Evolutionary conservation across 495 filamentous ascomycete genomes (phyloP).

Genomic region (Aspergillus kassunensis): DNA sequence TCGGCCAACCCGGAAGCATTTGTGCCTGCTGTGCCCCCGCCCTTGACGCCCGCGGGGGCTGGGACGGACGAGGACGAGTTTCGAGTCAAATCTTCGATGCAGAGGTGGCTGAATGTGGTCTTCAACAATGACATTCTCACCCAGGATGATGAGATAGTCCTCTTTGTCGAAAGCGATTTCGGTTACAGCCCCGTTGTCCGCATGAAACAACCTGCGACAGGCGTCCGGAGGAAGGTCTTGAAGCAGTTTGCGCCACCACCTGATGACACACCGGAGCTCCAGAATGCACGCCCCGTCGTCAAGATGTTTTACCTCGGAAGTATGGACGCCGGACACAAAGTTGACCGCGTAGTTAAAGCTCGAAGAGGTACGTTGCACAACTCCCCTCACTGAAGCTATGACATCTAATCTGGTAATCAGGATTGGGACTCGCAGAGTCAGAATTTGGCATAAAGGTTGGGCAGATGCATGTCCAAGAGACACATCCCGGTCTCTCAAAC

Average conservation of each 20-base stretch:
- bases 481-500: constrained; percentile 76
- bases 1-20: constrained; percentile 94
- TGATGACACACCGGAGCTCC: constrained; percentile 93
- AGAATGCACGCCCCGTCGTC: constrained; percentile 81
- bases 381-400: background rate
- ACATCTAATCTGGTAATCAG: constrained; percentile 41
- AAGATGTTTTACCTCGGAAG: constrained; percentile 94
- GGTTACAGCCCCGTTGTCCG: constrained; percentile 94
- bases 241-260: constrained; percentile 99
- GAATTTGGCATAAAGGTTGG: constrained; percentile 89
- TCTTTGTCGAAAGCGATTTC: constrained; percentile 97
- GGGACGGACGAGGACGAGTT: constrained; percentile 96
- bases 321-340: constrained; percentile 93
- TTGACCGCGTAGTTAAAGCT: constrained; percentile 89
- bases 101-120: constrained; percentile 91
- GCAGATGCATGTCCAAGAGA: constrained; percentile 81
- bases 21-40: constrained; percentile 93
- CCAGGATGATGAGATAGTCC: constrained; percentile 90
- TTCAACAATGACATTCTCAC: constrained; percentile 90
- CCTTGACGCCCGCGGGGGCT: constrained; percentile 86
- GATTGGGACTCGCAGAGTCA: constrained; percentile 85
- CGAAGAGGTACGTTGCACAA: constrained; percentile 65
- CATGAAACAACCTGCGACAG: constrained; percentile 95
- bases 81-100: constrained; percentile 81
- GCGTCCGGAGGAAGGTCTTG: constrained; percentile 86